These are phyloP conservation scores for Sarocladium strictum DNA, from an alignment of 2,329 filamentous ascomycete species.

Conservation along the genomic window DNA sequence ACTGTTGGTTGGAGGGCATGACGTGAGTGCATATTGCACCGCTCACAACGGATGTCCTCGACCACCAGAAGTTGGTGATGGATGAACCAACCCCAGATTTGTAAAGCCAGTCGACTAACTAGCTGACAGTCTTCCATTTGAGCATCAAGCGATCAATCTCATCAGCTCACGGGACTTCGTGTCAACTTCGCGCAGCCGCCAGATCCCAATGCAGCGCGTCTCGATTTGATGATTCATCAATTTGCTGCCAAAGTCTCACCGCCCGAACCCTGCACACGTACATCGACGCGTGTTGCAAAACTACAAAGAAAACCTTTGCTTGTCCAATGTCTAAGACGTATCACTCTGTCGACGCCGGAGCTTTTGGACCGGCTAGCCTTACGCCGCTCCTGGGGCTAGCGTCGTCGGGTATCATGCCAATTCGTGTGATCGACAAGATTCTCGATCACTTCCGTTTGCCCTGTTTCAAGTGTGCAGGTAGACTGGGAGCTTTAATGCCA, in stretches of 20 bases:
- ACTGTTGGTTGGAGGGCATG: too few species aligned
- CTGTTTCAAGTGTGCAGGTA: background rate
- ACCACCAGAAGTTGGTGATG: too few species aligned
- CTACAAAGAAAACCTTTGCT: too few species aligned
- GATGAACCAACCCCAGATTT: too few species aligned
- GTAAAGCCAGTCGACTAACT: too few species aligned
- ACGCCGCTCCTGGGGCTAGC: background rate
- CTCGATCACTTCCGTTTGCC: background rate
- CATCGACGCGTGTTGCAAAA: background rate
- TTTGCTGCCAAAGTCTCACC: background rate
- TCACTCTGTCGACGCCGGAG: background rate
- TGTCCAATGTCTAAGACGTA: too few species aligned
- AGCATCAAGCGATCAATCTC: background rate
- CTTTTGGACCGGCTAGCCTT: background rate
- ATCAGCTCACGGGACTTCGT: background rate
- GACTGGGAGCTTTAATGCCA: background rate
- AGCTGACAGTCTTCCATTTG: too few species aligned
- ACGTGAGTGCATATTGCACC: too few species aligned
- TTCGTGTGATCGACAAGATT: background rate
- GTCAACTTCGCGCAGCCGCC: background rate
- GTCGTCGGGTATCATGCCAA: background rate
- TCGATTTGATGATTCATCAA: slow-evolving; percentile 8
- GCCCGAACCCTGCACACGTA: background rate
- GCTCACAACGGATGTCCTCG: too few species aligned
- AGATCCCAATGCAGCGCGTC: background rate